phyloP scores from a whole-genome alignment of 768 basidiomycete genomes.

The Amanita rubescens region DNA sequence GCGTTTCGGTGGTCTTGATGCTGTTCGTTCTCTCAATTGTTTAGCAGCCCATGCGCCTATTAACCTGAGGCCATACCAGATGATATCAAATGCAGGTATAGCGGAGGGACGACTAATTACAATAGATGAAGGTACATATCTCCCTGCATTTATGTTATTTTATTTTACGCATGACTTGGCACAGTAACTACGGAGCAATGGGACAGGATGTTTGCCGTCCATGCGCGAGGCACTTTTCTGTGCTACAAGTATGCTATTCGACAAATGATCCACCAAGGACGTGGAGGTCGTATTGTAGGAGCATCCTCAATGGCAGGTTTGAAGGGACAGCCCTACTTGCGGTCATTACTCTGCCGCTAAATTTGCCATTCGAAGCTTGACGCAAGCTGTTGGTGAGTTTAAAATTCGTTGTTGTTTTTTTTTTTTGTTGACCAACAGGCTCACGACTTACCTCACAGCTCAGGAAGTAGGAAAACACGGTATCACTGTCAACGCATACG shows the following conservation, averaged over 20 bases:
- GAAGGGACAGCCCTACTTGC: slow-evolving; percentile 13
- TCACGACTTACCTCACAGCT: slow-evolving; percentile 15
- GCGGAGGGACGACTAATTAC: slow-evolving; percentile 9
- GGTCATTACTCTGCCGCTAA: slow-evolving; percentile 28
- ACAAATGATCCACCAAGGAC: slow-evolving; percentile 50
- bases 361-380: slow-evolving; percentile 33
- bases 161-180: background rate
- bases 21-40: slow-evolving; percentile 22
- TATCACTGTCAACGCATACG: slow-evolving; percentile 38
- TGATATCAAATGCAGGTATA: slow-evolving; percentile 42
- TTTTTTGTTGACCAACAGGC: background rate
- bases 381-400: slow-evolving; percentile 28
- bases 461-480: slow-evolving; percentile 28
- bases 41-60: background rate
- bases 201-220: slow-evolving; percentile 39
- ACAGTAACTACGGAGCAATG: slow-evolving; percentile 29
- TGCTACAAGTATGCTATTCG: slow-evolving; percentile 59
- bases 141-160: background rate
- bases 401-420: too few relatives aligned
- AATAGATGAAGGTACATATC: slow-evolving; percentile 2
- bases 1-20: slow-evolving; percentile 38
- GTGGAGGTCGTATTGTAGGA: slow-evolving; percentile 52
- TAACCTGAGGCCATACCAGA: slow-evolving; percentile 15
- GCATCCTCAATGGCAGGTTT: slow-evolving; percentile 26
- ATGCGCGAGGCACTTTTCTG: slow-evolving; percentile 49